These are phyloP conservation scores for Suillus americanus DNA, from an alignment of 768 basidiomycete species.

Conservation along the genomic window DNA sequence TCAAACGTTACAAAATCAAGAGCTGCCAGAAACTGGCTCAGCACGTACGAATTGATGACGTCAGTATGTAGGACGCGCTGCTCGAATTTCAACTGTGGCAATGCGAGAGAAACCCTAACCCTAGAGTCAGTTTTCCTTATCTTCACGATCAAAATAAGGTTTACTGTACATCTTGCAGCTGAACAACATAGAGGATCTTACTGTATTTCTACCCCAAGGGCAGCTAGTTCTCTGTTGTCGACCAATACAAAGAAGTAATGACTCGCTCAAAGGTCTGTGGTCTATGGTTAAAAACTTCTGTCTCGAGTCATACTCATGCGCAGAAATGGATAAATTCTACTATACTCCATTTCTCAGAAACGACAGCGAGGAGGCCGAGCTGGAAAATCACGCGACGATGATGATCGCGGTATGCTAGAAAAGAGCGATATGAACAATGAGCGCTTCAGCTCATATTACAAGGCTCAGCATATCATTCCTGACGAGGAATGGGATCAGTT, in stretches of 20 bases:
- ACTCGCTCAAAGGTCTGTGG: conserved; percentile 10
- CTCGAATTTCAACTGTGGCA: not conserved
- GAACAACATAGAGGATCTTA: not conserved
- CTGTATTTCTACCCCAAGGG: not conserved
- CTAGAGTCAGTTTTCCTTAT: conserved; percentile 1
- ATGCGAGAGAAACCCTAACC: conserved; percentile 11
- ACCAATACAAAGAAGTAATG: not conserved
- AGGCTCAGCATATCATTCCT: conserved; percentile 71
- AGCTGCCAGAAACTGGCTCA: not conserved
- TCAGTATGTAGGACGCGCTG: not conserved
- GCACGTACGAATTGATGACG: too few species aligned
- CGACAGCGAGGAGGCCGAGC: conserved; percentile 15
- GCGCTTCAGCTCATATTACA: conserved; percentile 67
- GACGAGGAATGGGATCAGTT: conserved; percentile 81
- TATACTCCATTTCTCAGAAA: conserved; percentile 12
- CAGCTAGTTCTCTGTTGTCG: not conserved
- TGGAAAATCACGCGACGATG: conserved; percentile 29
- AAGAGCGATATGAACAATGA: conserved; percentile 70
- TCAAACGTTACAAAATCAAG: not conserved
- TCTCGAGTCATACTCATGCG: not conserved
- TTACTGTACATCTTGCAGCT: too few species aligned
- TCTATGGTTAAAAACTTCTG: not conserved
- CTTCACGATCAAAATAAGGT: not conserved
- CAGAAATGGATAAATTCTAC: not conserved
- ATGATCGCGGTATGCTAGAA: conserved; percentile 53